Evolutionary conservation across 768 basidiomycete species (phyloP), one percentile per base, ranked within the genome.

Genomic region (Leccinum obscurum): DNA sequence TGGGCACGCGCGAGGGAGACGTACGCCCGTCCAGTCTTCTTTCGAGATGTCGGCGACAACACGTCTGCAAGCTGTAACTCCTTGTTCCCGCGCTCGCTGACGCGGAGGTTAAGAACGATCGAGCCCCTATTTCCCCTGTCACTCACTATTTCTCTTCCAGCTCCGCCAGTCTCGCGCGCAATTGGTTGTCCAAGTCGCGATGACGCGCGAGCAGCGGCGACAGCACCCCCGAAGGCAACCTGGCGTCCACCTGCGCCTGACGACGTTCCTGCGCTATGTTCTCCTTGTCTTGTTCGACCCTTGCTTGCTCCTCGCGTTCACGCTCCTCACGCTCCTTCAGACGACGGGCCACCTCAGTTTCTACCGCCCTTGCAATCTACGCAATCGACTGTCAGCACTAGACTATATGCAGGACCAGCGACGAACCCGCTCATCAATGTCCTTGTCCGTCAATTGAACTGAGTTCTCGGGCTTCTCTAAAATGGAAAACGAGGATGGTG

Each of bases 11-110:
- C 92, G 26, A 92, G 83, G 24, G 89, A 85, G n/a, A 93, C 89
- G 67, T 92, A 92, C 1, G 91, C 90, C 17, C 89, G 80, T 2
- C 91, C 92, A 0, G 88, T 88, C 76, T 89, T 90, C 81, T 92
- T 92, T 72, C 84, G 85, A 11, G 89, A 89, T 22, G 83, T 80
- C 1, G 89, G 89, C 6, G 88, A 90, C 54, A 91, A 75, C 6
- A 81, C 82, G 65, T 85, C 83, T 7, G 83, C 85, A 17, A 86
- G 78, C 54, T 85, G 82, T 4, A 78, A 71, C 56, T 89, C 88
- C 69, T 85, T 83, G 65, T 78, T 83, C 6, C 83, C 82, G 58
- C 81, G 80, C 66, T 89, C 87, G 64, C 87, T 89, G 51, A 11
- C n/a, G n/a, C 17, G 15, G 39, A n/a, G 41, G n/a, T 26, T 20